Evolutionary conservation across 352 stramenopile genomes (phyloP).

Genomic region (Globisporangium solare): DNA sequence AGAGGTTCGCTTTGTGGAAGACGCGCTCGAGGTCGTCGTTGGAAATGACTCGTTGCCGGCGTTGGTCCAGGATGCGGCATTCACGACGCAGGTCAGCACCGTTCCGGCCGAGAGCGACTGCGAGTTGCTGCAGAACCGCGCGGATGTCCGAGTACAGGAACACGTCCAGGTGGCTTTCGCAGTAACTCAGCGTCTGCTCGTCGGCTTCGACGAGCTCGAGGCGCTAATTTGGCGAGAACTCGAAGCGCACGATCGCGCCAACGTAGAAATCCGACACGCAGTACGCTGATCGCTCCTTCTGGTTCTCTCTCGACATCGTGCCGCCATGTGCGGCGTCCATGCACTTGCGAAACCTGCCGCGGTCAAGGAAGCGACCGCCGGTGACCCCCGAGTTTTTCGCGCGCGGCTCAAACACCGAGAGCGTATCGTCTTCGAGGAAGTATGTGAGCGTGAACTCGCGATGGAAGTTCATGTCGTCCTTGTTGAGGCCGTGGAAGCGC

Average conservation of each 20-base stretch:
- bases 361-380: conserved; percentile 72
- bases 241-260: conserved; percentile 60
- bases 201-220: conserved; percentile 76
- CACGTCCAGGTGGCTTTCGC: conserved; percentile 58
- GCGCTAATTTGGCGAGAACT: conserved; percentile 61
- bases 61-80: conserved; percentile 29
- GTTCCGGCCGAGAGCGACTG: conserved; percentile 16
- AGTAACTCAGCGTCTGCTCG: conserved; percentile 69
- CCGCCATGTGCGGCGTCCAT: conserved; percentile 12
- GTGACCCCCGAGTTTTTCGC: conserved; percentile 62
- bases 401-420: conserved; percentile 69
- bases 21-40: conserved; percentile 25
- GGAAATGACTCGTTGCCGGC: conserved; percentile 13
- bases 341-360: conserved; percentile 58
- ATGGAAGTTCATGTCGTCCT: conserved; percentile 32
- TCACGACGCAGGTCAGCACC: conserved; percentile 29
- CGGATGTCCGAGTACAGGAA: conserved; percentile 60
- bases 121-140: conserved; percentile 24
- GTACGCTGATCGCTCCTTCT: conserved; percentile 37
- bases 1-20: conserved; percentile 13
- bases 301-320: conserved; percentile 24
- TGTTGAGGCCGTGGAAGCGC: conserved; percentile 37
- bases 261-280: conserved; percentile 62
- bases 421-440: conserved; percentile 75
- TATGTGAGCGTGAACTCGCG: conserved; percentile 78